phyloP scores from a whole-genome alignment of 2,329 filamentous ascomycete species.

The Cercospora sojina region DNA sequence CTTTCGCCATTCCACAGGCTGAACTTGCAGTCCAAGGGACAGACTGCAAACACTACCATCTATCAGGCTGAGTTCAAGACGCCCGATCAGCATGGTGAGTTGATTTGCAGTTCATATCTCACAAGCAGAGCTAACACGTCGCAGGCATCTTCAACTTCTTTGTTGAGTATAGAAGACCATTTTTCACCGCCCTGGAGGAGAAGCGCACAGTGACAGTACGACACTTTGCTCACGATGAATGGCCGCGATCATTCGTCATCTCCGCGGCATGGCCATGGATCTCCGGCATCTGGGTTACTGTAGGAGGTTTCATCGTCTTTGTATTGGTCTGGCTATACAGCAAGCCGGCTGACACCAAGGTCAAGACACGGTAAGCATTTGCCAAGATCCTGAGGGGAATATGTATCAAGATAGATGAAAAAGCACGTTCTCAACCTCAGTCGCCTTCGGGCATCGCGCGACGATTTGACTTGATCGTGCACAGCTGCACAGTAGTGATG shows the following conservation, averaged over 20 bases:
- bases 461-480: not conserved
- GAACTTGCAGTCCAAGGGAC: conserved; percentile 57
- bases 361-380: conserved; percentile 24
- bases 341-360: conserved; percentile 53
- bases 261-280: conserved; percentile 94
- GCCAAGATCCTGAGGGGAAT: not conserved
- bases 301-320: conserved; percentile 81
- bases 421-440: not conserved
- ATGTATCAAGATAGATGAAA: not conserved
- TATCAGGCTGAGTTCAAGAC: conserved; percentile 76
- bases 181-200: conserved; percentile 84
- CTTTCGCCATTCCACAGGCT: conserved; percentile 95
- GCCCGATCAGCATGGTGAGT: conserved; percentile 86
- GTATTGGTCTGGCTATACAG: conserved; percentile 84
- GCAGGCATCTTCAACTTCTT: conserved; percentile 86
- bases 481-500: not conserved
- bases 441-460: not conserved
- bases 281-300: conserved; percentile 77
- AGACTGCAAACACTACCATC: conserved; percentile 66
- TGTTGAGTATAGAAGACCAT: conserved; percentile 94
- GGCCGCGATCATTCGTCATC: conserved; percentile 85
- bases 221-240: conserved; percentile 97
- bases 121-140: not conserved
- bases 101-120: not conserved
- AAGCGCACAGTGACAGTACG: conserved; percentile 93